Percentiles rank a stretch among this genome's conserved stretches.
Conservation (phyloP, 2,329 filamentous ascomycete genomes). For the Colletotrichum cordylinicola region DNA sequence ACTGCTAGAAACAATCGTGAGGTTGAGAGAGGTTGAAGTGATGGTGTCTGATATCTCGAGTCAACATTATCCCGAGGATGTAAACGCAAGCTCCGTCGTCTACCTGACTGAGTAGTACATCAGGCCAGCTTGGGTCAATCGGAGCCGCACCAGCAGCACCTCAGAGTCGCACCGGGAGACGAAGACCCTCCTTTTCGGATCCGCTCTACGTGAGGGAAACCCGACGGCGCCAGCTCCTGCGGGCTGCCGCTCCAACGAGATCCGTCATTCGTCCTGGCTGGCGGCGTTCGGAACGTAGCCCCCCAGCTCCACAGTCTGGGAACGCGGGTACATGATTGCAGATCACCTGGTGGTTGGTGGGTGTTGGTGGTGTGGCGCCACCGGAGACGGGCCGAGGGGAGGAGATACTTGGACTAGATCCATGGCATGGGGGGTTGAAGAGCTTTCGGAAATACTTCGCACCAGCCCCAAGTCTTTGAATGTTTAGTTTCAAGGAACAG, state of each 20-base stretch:
- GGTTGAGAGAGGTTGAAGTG: conserved; percentile 4
- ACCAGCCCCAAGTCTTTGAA: neutral
- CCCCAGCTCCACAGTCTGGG: neutral
- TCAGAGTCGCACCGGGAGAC: too few relatives aligned
- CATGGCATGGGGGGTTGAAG: neutral
- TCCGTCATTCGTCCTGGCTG: neutral
- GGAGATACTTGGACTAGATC: neutral
- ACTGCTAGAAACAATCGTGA: neutral
- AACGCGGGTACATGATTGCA: neutral
- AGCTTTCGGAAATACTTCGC: conserved; percentile 11
- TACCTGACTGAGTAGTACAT: neutral
- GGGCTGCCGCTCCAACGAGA: neutral
- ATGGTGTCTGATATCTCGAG: neutral
- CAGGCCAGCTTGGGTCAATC: neutral
- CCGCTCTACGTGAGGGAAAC: neutral
- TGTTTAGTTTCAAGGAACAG: neutral
- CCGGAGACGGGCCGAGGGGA: neutral
- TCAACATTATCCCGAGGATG: neutral
- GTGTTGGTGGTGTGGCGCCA: neutral
- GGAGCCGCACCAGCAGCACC: neutral
- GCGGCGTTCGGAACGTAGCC: neutral
- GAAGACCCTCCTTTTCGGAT: neutral
- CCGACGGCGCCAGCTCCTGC: neutral
- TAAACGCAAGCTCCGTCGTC: neutral
- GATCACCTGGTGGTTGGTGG: neutral